A percentile compares a stretch with the other conserved stretches of the same genome.
These are phyloP conservation scores for Peronosclerospora sorghi DNA, from an alignment of 352 stramenopile genomes.

Conservation along the genomic window DNA sequence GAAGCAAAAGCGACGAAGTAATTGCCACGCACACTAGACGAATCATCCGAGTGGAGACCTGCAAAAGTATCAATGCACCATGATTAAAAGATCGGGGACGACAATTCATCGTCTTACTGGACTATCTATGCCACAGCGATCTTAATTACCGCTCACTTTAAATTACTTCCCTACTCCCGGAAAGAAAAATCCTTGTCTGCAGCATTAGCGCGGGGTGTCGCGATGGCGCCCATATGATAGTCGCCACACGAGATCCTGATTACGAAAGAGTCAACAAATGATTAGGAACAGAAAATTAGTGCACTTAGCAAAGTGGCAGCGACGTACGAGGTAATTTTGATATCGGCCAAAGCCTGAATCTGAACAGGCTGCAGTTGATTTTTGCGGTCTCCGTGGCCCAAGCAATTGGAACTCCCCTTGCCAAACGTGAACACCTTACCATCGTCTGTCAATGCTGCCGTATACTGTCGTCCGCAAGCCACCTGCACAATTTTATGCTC, in stretches of 20 bases:
- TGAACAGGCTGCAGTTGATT: constrained; percentile 82
- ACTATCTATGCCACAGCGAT: background rate
- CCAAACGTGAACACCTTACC: constrained; percentile 83
- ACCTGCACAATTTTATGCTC: constrained; percentile 68
- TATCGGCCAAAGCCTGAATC: constrained; percentile 43
- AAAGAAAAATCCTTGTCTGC: constrained; percentile 81
- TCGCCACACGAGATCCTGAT: constrained; percentile 71
- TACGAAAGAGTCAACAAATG: background rate
- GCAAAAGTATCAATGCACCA: no score
- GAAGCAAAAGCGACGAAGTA: constrained; percentile 1
- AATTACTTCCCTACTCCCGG: constrained; percentile 30
- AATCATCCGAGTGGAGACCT: no score
- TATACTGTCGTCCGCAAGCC: constrained; percentile 80
- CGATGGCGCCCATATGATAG: constrained; percentile 80
- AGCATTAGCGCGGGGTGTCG: constrained; percentile 48
- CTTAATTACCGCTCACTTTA: no score
- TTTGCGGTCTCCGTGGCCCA: constrained; percentile 84
- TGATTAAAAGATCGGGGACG: constrained; percentile 10
- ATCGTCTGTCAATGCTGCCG: constrained; percentile 55
- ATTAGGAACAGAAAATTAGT: constrained; percentile 1
- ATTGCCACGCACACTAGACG: constrained; percentile 4
- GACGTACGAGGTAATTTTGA: constrained; percentile 58
- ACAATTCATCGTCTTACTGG: constrained; percentile 5
- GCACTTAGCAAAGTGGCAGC: background rate
- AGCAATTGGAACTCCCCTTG: constrained; percentile 77